Base-by-base conservation (phyloP, 2,329 filamentous ascomycete genomes). In the Penicillium sp. region DNA sequence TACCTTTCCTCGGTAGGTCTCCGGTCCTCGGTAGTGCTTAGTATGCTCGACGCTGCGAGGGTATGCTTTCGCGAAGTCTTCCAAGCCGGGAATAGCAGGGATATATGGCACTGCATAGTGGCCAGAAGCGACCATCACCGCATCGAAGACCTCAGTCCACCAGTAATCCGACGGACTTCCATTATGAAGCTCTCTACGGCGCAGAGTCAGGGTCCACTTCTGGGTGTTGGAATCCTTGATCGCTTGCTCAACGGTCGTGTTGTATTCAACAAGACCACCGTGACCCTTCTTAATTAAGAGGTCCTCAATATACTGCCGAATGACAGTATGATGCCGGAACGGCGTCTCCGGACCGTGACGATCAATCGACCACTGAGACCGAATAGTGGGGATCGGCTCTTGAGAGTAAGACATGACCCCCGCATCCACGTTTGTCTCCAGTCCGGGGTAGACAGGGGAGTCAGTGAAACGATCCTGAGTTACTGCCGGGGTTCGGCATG, bases 381-480 rank as follows among this genome's bases (percentile, higher is more conserved):
- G 68, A 44, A 76, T 69, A 0, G 69, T 67, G 0, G 84, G 79
- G 14, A 87, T 83, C 0, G 78, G 74, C 53, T 87, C 84, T 58
- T 84, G 78, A 0, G 79, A 82, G 68, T 84, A 89, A 16, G 80
- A 77, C 87, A 89, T 89, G 0, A 84, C 76, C 2, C 79, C 65
- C 6, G 77, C 76, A 59, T 84, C 81, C 44, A 89, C 82, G 60
- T 89, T 89, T 3, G 85, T 89, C 66, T 89, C 84, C n/a, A 89
- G 73, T 21, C 82, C 81, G 0, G 84, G 83, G 61, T 88, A 88
- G 19, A 88, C 78, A 0, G 83, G 82, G 0, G 84, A 84, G 57
- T 87, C 84, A 13, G 77, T 71, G 64, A 82, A 86, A 2, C 84
- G 81, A 19, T 80, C 77, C 55, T 78, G 77, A 1, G 67, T 57